Evolutionary conservation across 768 basidiomycete species (phyloP).

Genomic region (Naganishia vishniacii): DNA sequence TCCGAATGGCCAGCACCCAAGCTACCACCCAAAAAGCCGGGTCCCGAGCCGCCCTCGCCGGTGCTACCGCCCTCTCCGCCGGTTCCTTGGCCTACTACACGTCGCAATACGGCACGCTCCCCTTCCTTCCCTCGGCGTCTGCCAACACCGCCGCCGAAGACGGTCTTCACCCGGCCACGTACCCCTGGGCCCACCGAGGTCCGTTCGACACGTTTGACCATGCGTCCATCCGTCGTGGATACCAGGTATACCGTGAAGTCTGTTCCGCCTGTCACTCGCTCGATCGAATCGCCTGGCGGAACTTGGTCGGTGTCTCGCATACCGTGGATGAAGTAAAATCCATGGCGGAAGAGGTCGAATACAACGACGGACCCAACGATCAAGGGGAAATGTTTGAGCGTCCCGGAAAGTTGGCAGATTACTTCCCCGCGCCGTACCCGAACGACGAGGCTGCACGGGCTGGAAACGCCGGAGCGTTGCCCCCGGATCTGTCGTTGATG

Average conservation of each 20-base stretch:
- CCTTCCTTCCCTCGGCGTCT: conserved; percentile 84
- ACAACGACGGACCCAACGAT: conserved; percentile 88
- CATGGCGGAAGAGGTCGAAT: conserved; percentile 96
- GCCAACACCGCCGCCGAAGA: conserved; percentile 89
- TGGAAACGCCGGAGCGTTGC: conserved; percentile 86
- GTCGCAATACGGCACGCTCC: conserved; percentile 81
- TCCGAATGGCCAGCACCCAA: conserved; percentile 23
- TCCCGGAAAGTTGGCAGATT: conserved; percentile 96
- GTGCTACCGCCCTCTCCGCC: conserved; percentile 68
- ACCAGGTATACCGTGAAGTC: conserved; percentile 97
- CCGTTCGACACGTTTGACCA: conserved; percentile 89
- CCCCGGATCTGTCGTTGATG: conserved; percentile 94
- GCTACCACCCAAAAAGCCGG: conserved; percentile 17
- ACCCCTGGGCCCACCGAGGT: conserved; percentile 91
- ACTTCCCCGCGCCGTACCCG: conserved; percentile 88
- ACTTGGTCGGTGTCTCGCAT: conserved; percentile 96
- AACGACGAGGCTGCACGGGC: conserved; percentile 97
- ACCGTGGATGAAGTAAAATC: conserved; percentile 79
- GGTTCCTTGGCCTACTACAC: conserved; percentile 97
- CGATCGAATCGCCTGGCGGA: conserved; percentile 99
- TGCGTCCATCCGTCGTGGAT: conserved; percentile 88
- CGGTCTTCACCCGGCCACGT: conserved; percentile 77
- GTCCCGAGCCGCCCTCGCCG: conserved; percentile 52
- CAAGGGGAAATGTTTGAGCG: conserved; percentile 98
- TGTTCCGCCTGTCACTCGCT: conserved; percentile 98